A percentile compares a stretch with the other conserved stretches of the same genome.
Evolutionary conservation across 2,329 filamentous ascomycete species (phyloP).

Genomic region (Phyllosticta ampelicida): DNA sequence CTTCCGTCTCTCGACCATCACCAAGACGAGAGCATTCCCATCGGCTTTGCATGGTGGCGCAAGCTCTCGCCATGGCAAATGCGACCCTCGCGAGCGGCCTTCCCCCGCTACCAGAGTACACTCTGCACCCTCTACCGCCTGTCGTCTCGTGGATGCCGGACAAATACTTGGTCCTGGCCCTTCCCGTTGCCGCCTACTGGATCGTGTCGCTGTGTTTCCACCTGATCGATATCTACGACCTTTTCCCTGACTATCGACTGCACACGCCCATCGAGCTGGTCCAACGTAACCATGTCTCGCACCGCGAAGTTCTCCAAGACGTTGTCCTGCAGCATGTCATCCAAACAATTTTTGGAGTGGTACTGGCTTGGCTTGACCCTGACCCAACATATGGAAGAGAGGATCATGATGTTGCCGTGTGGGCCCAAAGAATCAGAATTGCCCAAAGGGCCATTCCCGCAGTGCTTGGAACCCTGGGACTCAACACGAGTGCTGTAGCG

Average conservation of each 20-base stretch:
- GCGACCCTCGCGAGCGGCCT: constrained; percentile 50
- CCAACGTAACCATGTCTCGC: constrained; percentile 75
- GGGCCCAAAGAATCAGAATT: constrained; percentile 72
- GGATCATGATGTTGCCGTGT: constrained; percentile 77
- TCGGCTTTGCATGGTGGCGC: neutral
- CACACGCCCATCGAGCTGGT: constrained; percentile 89
- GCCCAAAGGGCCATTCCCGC: constrained; percentile 68
- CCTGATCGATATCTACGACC: constrained; percentile 69
- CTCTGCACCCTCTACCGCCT: constrained; percentile 56
- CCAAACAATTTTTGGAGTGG: constrained; percentile 61
- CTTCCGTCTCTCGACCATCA: neutral
- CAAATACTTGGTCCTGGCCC: constrained; percentile 62
- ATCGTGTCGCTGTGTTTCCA: constrained; percentile 76
- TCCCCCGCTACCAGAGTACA: constrained; percentile 78
- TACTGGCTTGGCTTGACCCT: constrained; percentile 61
- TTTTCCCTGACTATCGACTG: constrained; percentile 83
- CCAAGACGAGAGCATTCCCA: neutral
- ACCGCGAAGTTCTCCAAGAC: constrained; percentile 79
- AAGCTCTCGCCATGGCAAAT: constrained; percentile 23
- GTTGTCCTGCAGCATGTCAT: constrained; percentile 87
- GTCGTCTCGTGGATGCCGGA: constrained; percentile 72
- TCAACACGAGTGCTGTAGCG: constrained; percentile 66
- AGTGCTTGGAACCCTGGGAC: constrained; percentile 58
- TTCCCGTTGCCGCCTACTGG: constrained; percentile 85
- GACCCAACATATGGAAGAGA: constrained; percentile 65